Evolutionary conservation across 2,329 filamentous ascomycete genomes (phyloP), one percentile per base, ranked within the genome.

Genomic region (Trichoderma semiorbis): DNA sequence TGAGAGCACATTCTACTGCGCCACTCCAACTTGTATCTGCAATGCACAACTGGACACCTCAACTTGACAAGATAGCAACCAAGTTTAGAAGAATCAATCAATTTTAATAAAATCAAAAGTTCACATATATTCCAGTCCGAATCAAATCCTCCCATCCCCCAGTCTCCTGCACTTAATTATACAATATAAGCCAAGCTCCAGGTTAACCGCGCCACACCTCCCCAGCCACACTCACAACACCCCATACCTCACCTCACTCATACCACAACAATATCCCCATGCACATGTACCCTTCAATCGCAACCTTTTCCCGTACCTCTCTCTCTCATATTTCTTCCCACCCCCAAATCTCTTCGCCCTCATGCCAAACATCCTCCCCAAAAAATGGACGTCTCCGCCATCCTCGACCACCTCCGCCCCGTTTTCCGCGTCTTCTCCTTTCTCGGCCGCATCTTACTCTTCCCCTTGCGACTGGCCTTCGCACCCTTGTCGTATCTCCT

Each of bases 391-490:
- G 73, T 76, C 60, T 70, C 79, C 68, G 75, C 78, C 70, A 72
- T 77, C 53, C 28, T 81, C 70, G 72, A 75, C 71, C 75, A 74
- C 64, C 74, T 82, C 71, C 76, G 57, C 34, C 28, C 73, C 63
- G 81, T 79, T 77, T 70, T 76, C 32, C 73, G 74, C 16, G 70
- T 75, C 75, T 64, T 78, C 62, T 74, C 73, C 36, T 72, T 72
- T 21, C 32, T 79, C 64, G 75, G 74, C 32, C 73, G 70, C 65
- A 43, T 79, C 64, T 18, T 78, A 71, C 71, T 75, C 60, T 75
- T 81, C 30, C 81, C 81, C 24, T 73, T 81, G 36, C 76, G 75
- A 7, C 74, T 82, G 63, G 65, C 78, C 53, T 75, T 77, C 47
- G 70, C 78, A n/a, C 81, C 81, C 0, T 28, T 82, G 6, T 74